Base-by-base conservation (phyloP, 495 filamentous ascomycete species). In the Talaromyces adpressus region DNA sequence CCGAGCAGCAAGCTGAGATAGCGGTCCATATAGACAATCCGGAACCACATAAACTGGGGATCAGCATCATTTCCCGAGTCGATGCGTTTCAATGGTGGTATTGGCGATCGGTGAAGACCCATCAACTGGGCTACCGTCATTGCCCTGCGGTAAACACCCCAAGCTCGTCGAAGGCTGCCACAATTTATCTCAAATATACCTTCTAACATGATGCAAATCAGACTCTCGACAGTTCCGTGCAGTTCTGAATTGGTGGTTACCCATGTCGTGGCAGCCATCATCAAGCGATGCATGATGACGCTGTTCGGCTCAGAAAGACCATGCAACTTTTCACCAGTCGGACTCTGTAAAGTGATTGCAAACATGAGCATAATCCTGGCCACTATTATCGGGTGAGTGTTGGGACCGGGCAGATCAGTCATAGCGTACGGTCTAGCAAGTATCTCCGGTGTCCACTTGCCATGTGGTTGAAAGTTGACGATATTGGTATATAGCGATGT, bases 131-230 rank as follows among this genome's bases (percentile, higher is more conserved):
- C 69, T 8, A 80, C 62, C 9, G 64, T 68, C 63, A 80, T 76
- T 18, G 80, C 82, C 61, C 80, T 68, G 16, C 81, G 76, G 22
- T 61, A 58, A 8, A 71, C 57, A 8, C 79, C 45, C 78, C 75
- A 81, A 0, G 72, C 67, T 30, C 70, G 66, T 29, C 75, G 77
- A 1, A 82, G 70, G 63, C 80, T 81, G 5, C 80, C 82, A 27
- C 45, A 57, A 65, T 81, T 78, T 7, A 63, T 64, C 16, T 79
- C 71, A 66, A 71, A 83, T 52, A 77, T 62, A 39, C 69, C 68
- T 62, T 81, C 79, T 9, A 79, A 52, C 30, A 82, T 72, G 62
- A 83, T 65, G 63, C 77, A 79, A 32, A 78, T 73, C 8, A 83
- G 30, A 8, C 77, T 75, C 56, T 85, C 81, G 41, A 84, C 57